phyloP scores from a whole-genome alignment of 129 eudicot species.

The Flaveria bidentis region DNA sequence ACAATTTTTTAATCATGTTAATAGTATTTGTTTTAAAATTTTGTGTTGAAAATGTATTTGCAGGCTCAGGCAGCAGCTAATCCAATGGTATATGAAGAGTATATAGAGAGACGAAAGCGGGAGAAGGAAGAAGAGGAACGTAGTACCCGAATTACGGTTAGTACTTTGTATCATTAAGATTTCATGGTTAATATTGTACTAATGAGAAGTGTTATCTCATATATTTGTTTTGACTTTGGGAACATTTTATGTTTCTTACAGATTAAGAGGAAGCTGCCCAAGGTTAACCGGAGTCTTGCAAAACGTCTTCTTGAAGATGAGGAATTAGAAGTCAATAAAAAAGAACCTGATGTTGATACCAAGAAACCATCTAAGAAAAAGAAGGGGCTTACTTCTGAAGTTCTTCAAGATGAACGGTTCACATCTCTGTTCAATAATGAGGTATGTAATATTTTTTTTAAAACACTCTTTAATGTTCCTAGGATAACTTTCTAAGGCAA shows the following conservation, averaged over 20 bases:
- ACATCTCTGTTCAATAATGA: slow-evolving; percentile 45
- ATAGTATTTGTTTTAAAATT: not conserved
- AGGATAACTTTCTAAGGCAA: no score
- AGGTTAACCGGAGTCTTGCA: slow-evolving; percentile 68
- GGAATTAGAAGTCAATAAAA: slow-evolving; percentile 56
- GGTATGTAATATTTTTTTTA: slow-evolving; percentile 31
- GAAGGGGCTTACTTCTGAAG: slow-evolving; percentile 71
- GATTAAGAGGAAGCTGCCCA: slow-evolving; percentile 82
- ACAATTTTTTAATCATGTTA: not conserved
- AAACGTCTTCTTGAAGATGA: slow-evolving; percentile 62
- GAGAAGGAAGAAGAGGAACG: slow-evolving; percentile 64
- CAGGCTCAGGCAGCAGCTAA: slow-evolving; percentile 83
- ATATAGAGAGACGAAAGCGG: slow-evolving; percentile 69
- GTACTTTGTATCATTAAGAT: slow-evolving; percentile 16
- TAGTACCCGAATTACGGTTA: slow-evolving; percentile 75
- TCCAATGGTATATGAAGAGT: slow-evolving; percentile 80
- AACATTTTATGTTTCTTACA: slow-evolving; percentile 33
- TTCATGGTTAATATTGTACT: not conserved
- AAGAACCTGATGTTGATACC: slow-evolving; percentile 44
- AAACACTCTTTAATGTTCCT: not conserved
- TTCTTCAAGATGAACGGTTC: slow-evolving; percentile 70
- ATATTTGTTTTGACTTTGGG: not conserved
- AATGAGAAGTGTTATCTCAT: not conserved
- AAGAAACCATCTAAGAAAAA: slow-evolving; percentile 76
- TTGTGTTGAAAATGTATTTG: slow-evolving; percentile 15